Conservation (phyloP, 179 eudicot species). For the Vitellaria paradoxa region DNA sequence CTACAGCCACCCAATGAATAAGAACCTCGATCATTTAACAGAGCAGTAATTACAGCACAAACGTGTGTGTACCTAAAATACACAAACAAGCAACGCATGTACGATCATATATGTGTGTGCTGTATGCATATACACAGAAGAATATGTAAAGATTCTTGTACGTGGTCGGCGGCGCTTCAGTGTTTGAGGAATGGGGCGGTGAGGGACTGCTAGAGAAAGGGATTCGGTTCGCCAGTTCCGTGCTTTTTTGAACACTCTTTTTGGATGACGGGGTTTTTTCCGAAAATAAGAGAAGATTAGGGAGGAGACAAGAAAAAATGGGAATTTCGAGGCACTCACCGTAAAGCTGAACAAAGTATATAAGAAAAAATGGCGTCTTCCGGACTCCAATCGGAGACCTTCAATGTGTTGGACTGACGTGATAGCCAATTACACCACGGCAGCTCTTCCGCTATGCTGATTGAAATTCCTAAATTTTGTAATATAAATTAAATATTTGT, state of each 20-base stretch:
- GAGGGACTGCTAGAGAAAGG: neutral
- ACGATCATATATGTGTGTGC: neutral
- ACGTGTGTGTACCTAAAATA: too few relatives aligned
- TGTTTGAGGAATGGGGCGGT: neutral
- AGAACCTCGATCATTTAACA: neutral
- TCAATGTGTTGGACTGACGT: constrained; percentile 58
- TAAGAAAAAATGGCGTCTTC: constrained; percentile 3
- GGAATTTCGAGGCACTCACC: neutral
- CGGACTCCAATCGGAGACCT: constrained; percentile 22
- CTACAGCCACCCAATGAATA: neutral
- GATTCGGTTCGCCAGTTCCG: neutral
- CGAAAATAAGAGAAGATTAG: neutral
- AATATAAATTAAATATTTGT: too few relatives aligned
- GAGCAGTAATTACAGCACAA: neutral
- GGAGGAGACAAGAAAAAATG: neutral
- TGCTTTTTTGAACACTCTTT: neutral
- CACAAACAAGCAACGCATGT: neutral
- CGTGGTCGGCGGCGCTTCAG: constrained; percentile 2
- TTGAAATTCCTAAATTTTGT: too few relatives aligned
- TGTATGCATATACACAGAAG: neutral
- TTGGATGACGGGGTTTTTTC: neutral
- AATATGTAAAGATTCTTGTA: constrained; percentile 6
- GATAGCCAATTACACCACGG: constrained; percentile 65
- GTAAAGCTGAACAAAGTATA: neutral
- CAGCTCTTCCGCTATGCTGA: too few relatives aligned